These are phyloP conservation scores for Tulasnella sp. DNA, from an alignment of 768 basidiomycete genomes.

Conservation along the genomic window DNA sequence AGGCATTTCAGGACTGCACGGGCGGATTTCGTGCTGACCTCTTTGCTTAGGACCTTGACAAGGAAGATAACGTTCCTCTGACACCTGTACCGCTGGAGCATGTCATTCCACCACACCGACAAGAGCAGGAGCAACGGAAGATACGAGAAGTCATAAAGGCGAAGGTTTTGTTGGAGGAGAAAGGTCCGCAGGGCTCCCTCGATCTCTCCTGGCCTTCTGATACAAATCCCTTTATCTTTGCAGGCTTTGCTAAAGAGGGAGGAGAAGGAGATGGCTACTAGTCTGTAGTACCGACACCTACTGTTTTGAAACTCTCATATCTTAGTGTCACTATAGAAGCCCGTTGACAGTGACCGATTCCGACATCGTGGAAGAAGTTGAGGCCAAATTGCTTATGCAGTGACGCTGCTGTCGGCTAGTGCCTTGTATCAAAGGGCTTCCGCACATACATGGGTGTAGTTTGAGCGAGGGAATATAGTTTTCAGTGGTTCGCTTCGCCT, in stretches of 20 bases:
- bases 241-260: slow-evolving; percentile 85
- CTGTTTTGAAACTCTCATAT: background rate
- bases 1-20: slow-evolving; percentile 20
- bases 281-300: background rate
- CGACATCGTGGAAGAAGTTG: no score
- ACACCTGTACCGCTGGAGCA: slow-evolving; percentile 67
- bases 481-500: no score
- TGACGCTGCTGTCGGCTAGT: no score
- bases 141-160: slow-evolving; percentile 79
- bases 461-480: no score
- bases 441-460: no score
- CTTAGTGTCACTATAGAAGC: background rate
- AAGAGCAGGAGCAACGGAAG: slow-evolving; percentile 70
- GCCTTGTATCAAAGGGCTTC: no score
- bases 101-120: slow-evolving; percentile 67
- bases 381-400: no score
- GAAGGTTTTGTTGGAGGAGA: slow-evolving; percentile 73
- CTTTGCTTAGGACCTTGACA: slow-evolving; percentile 72
- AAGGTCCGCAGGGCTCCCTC: slow-evolving; percentile 40
- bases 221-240: background rate
- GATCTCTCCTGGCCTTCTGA: background rate
- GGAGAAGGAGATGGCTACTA: slow-evolving; percentile 96
- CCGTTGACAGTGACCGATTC: background rate
- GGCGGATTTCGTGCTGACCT: background rate
- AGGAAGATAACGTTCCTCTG: slow-evolving; percentile 82